Evolutionary conservation across 2,329 filamentous ascomycete species (phyloP).

Genomic region (Sarocladium kiliense): DNA sequence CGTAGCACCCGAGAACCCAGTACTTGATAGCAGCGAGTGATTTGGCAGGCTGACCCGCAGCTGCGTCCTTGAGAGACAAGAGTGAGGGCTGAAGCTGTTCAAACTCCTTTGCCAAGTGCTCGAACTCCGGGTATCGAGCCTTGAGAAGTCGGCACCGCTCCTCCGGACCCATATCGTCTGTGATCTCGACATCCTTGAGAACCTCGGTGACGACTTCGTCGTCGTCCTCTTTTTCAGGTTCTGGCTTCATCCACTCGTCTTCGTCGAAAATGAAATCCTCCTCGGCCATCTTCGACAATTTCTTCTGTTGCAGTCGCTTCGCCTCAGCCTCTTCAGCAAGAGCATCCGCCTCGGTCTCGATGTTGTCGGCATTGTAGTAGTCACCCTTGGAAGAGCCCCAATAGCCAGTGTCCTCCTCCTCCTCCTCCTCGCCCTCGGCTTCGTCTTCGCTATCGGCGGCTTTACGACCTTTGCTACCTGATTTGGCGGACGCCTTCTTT

Average conservation of each 20-base stretch:
- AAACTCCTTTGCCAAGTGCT: constrained; percentile 78
- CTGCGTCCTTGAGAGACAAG: constrained; percentile 50
- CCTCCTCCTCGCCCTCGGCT: constrained; percentile 42
- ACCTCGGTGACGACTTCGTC: constrained; percentile 73
- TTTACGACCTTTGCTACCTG: constrained; percentile 12
- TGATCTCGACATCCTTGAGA: constrained; percentile 77
- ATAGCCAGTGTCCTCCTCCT: constrained; percentile 58
- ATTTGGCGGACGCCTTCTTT: constrained; percentile 28
- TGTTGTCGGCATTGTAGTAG: constrained; percentile 83
- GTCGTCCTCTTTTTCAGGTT: constrained; percentile 43
- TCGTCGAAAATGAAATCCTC: constrained; percentile 93
- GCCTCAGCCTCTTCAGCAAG: constrained; percentile 91
- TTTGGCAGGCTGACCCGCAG: constrained; percentile 44
- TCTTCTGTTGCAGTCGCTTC: constrained; percentile 82
- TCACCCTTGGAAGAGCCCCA: constrained; percentile 88
- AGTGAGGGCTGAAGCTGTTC: constrained; percentile 64
- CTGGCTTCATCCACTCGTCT: constrained; percentile 69
- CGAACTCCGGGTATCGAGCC: constrained; percentile 86
- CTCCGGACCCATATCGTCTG: constrained; percentile 68
- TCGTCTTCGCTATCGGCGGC: constrained; percentile 49
- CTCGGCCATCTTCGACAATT: constrained; percentile 80
- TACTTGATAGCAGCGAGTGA: constrained; percentile 66
- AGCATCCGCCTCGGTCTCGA: constrained; percentile 62
- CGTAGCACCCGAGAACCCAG: constrained; percentile 77
- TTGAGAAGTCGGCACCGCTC: constrained; percentile 73